Evolutionary conservation across 2,329 filamentous ascomycete species (phyloP).

Genomic region (Zalaria obscura): DNA sequence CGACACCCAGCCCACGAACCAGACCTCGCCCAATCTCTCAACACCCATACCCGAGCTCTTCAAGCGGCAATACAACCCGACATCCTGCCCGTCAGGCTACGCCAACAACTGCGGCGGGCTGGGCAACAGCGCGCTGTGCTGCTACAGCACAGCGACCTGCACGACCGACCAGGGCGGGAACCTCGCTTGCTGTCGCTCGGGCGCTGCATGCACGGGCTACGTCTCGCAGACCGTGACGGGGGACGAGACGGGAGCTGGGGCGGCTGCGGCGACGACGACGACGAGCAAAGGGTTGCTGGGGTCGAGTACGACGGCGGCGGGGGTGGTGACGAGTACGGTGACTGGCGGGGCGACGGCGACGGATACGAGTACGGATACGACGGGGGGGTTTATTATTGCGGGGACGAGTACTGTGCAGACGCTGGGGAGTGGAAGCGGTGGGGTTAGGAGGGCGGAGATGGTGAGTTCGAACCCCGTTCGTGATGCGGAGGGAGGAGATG

Average conservation of each 20-base stretch:
- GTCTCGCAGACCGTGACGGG: constrained; percentile 24
- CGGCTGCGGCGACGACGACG: constrained; percentile 8
- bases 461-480: constrained; percentile 11
- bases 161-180: constrained; percentile 40
- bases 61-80: constrained; percentile 20
- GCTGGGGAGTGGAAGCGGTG: constrained; percentile 10
- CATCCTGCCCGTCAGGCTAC: constrained; percentile 37
- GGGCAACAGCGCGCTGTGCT: constrained; percentile 41
- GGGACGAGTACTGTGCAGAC: constrained; percentile 19
- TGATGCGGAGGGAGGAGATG: too few relatives aligned
- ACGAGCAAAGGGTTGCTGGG: constrained; percentile 8
- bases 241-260: constrained; percentile 14
- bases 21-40: not conserved
- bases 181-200: constrained; percentile 47
- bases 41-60: constrained; percentile 10
- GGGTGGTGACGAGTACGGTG: constrained; percentile 8
- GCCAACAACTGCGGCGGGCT: constrained; percentile 34
- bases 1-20: constrained; percentile 1
- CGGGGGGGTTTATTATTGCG: constrained; percentile 16
- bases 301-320: constrained; percentile 8
- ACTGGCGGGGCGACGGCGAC: constrained; percentile 9
- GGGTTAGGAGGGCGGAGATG: constrained; percentile 12
- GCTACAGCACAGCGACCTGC: constrained; percentile 37
- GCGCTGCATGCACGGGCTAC: constrained; percentile 43
- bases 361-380: constrained; percentile 5